phyloP scores from a whole-genome alignment of 2,329 filamentous ascomycete species.

The Leptosphaerulina australis region DNA sequence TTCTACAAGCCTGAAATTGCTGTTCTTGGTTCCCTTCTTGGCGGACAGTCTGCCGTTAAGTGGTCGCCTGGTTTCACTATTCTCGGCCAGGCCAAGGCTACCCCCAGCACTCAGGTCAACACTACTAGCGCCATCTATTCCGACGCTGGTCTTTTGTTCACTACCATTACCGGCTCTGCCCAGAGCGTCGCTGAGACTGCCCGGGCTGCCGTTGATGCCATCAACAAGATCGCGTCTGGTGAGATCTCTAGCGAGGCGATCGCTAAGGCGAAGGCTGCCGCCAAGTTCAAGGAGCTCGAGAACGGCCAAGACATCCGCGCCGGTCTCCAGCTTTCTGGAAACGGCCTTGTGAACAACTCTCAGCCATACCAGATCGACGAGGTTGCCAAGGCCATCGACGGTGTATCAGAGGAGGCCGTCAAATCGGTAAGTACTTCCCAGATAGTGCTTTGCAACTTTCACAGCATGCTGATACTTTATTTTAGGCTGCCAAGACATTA shows the following conservation, averaged over 20 bases:
- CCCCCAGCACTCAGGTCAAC: conserved; percentile 69
- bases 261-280: conserved; percentile 87
- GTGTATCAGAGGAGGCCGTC: conserved; percentile 81
- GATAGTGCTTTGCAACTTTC: background rate
- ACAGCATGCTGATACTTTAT: conserved; percentile 26
- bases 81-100: conserved; percentile 75
- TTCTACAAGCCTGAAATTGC: conserved; percentile 88
- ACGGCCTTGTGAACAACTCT: conserved; percentile 79
- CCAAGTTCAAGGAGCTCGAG: conserved; percentile 91
- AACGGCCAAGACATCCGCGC: conserved; percentile 76
- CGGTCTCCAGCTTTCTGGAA: conserved; percentile 82
- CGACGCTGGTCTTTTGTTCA: conserved; percentile 86
- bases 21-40: conserved; percentile 86
- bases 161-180: conserved; percentile 79
- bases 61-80: conserved; percentile 94
- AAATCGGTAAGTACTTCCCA: conserved; percentile 71
- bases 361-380: conserved; percentile 84
- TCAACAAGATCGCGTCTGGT: conserved; percentile 81
- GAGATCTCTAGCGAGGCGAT: conserved; percentile 82
- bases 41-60: conserved; percentile 90
- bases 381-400: conserved; percentile 77
- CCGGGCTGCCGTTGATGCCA: conserved; percentile 75
- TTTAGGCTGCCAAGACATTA: conserved; percentile 83
- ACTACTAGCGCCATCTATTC: conserved; percentile 87
- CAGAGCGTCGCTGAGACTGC: conserved; percentile 74